Evolutionary conservation across 208 protist species (phyloP).

Genomic region (Leishmania aethiopica): DNA sequence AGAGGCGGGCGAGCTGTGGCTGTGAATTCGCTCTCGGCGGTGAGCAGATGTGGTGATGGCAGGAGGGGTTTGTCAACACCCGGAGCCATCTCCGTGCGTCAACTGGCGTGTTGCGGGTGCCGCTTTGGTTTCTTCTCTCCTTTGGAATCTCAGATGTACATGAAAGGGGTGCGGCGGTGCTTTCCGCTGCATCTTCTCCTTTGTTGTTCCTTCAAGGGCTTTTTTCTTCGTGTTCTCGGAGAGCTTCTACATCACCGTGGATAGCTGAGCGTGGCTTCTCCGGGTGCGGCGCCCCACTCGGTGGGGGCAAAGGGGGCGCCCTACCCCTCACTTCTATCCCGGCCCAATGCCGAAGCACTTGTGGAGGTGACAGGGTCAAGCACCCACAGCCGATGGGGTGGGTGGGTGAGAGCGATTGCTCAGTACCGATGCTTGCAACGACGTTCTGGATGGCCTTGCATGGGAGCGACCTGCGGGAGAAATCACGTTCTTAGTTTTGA

Average conservation of each 20-base stretch:
- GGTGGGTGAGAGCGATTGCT: background rate
- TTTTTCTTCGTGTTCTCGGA: background rate
- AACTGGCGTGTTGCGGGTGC: background rate
- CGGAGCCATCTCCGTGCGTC: background rate
- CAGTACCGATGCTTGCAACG: background rate
- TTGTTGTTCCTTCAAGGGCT: background rate
- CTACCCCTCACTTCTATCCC: too few relatives aligned
- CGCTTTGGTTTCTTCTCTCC: background rate
- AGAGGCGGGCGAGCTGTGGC: background rate
- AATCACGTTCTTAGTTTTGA: background rate
- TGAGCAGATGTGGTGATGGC: background rate
- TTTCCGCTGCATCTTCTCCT: background rate
- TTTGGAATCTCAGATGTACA: background rate
- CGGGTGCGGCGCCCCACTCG: background rate
- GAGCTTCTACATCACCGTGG: background rate
- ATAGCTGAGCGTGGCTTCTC: background rate
- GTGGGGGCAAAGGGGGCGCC: too few relatives aligned
- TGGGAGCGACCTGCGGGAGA: background rate
- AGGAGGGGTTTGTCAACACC: background rate
- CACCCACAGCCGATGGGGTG: background rate
- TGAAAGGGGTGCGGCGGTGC: background rate
- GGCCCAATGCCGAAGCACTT: background rate
- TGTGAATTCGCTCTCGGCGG: background rate
- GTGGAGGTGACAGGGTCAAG: background rate
- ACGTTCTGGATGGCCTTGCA: background rate